phyloP scores from a whole-genome alignment of 805 yeast genomes.

The Maudiozyma serrabonitensis region DNA sequence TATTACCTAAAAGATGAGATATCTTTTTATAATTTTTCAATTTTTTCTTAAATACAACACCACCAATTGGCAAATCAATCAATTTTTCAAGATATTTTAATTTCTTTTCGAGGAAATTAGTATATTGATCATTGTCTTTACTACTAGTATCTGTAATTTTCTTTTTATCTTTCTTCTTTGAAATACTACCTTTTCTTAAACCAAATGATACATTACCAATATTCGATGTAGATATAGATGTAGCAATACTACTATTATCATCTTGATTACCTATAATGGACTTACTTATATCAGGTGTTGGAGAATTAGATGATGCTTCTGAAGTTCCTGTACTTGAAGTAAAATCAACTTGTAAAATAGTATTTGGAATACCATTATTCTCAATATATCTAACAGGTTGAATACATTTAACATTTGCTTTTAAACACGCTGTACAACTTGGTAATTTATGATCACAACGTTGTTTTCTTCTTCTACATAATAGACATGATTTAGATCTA shows the following conservation, averaged over 20 bases:
- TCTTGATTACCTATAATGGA: no score
- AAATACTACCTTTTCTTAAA: neutral
- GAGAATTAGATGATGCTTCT: neutral
- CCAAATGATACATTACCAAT: no score
- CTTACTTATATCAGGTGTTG: neutral
- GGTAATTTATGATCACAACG: slow-evolving; percentile 59
- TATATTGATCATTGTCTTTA: slow-evolving; percentile 42
- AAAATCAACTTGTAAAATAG: slow-evolving; percentile 17
- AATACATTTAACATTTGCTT: slow-evolving; percentile 50
- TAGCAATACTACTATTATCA: neutral
- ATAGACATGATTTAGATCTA: slow-evolving; percentile 45
- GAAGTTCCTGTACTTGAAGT: neutral
- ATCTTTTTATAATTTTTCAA: slow-evolving; percentile 24
- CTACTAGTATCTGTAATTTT: neutral
- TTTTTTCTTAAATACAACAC: slow-evolving; percentile 24
- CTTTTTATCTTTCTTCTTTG: neutral
- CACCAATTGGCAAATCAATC: slow-evolving; percentile 25
- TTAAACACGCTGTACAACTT: slow-evolving; percentile 55
- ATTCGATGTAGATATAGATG: neutral
- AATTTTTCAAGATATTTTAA: slow-evolving; percentile 42
- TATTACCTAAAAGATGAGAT: slow-evolving; percentile 27
- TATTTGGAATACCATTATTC: slow-evolving; percentile 4
- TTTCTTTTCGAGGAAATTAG: slow-evolving; percentile 44
- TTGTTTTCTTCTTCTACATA: slow-evolving; percentile 50
- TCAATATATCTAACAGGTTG: slow-evolving; percentile 50